Evolutionary conservation across 495 filamentous ascomycete species (phyloP).

Genomic region (Xylaria cubensis): DNA sequence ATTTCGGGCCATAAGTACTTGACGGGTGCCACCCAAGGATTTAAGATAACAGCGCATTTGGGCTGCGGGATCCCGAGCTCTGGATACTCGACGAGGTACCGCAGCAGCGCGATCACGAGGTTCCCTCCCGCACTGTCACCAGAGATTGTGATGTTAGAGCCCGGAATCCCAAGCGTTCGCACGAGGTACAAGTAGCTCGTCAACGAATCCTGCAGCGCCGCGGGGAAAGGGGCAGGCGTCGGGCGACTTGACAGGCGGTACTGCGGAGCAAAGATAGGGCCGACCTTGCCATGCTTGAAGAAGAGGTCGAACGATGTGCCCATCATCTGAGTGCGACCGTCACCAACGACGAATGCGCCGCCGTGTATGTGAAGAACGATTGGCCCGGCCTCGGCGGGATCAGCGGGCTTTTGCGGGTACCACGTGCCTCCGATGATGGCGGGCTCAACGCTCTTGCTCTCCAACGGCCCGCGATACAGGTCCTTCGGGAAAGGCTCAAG

Average conservation of each 20-base stretch:
- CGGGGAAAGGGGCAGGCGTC: conserved; percentile 48
- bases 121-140: conserved; percentile 43
- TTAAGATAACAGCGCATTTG: background rate
- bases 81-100: conserved; percentile 39
- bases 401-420: conserved; percentile 23
- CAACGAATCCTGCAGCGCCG: conserved; percentile 54
- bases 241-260: conserved; percentile 48
- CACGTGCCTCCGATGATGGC: conserved; percentile 25
- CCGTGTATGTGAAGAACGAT: conserved; percentile 47
- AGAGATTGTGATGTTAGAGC: conserved; percentile 35
- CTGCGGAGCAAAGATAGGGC: conserved; percentile 40
- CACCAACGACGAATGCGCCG: conserved; percentile 51
- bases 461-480: conserved; percentile 24
- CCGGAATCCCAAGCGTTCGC: conserved; percentile 39
- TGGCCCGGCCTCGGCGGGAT: background rate
- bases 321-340: conserved; percentile 29
- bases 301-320: conserved; percentile 35
- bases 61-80: conserved; percentile 24
- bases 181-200: conserved; percentile 51
- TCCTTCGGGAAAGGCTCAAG: conserved; percentile 21
- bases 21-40: conserved; percentile 12
- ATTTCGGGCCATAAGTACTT: conserved; percentile 22
- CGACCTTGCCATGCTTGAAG: conserved; percentile 29
- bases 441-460: conserved; percentile 19
- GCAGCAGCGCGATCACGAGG: conserved; percentile 45